Percentiles rank a stretch among this genome's conserved stretches.
These are phyloP conservation scores for Dendrocalamus latiflorus DNA, from an alignment of 202 grass and related monocot genomes.

Conservation along the genomic window DNA sequence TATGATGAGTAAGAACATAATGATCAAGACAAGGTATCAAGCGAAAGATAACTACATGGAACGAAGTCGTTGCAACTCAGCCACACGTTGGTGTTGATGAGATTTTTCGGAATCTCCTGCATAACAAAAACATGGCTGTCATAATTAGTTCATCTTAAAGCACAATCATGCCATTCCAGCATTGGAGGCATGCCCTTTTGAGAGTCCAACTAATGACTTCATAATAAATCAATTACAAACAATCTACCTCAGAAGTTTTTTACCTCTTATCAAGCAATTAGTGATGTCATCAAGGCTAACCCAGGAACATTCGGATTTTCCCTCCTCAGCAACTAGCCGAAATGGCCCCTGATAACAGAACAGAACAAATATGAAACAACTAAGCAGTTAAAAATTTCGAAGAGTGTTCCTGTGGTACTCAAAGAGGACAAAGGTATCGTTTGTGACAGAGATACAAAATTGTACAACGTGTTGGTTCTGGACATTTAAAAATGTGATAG, in stretches of 20 bases:
- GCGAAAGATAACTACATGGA: conserved; percentile 66
- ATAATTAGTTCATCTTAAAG: conserved; percentile 4
- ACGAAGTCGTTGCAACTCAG: conserved; percentile 93
- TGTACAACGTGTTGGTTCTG: not conserved
- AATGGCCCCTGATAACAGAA: conserved; percentile 66
- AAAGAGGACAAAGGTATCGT: conserved; percentile 3
- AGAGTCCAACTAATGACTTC: not conserved
- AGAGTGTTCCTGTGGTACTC: not conserved
- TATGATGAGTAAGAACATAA: conserved; percentile 4
- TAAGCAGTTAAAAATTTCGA: not conserved
- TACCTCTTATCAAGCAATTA: conserved; percentile 94
- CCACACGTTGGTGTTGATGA: conserved; percentile 79
- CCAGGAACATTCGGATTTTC: conserved; percentile 98
- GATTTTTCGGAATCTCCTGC: conserved; percentile 97
- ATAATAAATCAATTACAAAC: not conserved
- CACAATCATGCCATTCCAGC: not conserved
- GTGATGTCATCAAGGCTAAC: conserved; percentile 97
- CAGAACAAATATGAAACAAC: conserved; percentile 2
- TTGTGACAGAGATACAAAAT: not conserved
- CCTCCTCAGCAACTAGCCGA: conserved; percentile 94
- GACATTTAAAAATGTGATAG: not conserved
- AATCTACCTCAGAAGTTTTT: not conserved
- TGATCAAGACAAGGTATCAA: not conserved
- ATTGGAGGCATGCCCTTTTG: conserved; percentile 5
- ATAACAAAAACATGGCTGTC: conserved; percentile 9